Percentiles rank a stretch among this genome's conserved stretches.
phyloP scores from a whole-genome alignment of 257 asterid species.

The Solanum tacnaense region DNA sequence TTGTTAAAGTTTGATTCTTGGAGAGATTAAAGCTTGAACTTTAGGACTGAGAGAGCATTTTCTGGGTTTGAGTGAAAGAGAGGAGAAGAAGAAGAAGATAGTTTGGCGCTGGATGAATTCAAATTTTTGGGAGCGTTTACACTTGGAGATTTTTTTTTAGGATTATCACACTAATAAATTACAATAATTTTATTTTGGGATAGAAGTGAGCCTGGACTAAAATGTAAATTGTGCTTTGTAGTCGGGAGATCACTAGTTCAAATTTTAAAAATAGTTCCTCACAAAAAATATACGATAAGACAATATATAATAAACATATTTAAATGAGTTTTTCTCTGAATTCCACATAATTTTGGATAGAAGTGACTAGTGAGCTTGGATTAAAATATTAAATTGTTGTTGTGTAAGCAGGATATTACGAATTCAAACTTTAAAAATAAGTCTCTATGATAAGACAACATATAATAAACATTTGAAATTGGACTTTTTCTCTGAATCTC shows the following conservation, averaged over 20 bases:
- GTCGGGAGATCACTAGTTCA: no score
- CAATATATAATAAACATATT: no score
- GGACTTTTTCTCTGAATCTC: no score
- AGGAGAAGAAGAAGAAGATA: not conserved
- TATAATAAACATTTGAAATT: no score
- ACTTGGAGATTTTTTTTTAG: not conserved
- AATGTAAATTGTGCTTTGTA: no score
- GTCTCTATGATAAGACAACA: no score
- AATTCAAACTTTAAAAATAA: no score
- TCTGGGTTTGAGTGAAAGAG: not conserved
- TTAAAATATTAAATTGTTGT: not conserved
- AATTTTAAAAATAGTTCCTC: no score
- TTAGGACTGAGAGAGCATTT: not conserved
- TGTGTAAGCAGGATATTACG: not conserved
- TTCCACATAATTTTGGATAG: no score
- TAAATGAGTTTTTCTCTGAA: no score
- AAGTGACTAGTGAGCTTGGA: not conserved
- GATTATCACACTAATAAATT: not conserved
- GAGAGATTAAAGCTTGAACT: not conserved
- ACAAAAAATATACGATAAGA: no score
- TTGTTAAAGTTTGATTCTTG: not conserved
- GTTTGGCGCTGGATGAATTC: slow-evolving; percentile 2
- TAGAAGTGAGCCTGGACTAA: no score
- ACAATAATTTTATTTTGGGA: not conserved
- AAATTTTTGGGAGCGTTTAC: not conserved